phyloP scores from a whole-genome alignment of 495 filamentous ascomycete species.

The Neurospora sp. region DNA sequence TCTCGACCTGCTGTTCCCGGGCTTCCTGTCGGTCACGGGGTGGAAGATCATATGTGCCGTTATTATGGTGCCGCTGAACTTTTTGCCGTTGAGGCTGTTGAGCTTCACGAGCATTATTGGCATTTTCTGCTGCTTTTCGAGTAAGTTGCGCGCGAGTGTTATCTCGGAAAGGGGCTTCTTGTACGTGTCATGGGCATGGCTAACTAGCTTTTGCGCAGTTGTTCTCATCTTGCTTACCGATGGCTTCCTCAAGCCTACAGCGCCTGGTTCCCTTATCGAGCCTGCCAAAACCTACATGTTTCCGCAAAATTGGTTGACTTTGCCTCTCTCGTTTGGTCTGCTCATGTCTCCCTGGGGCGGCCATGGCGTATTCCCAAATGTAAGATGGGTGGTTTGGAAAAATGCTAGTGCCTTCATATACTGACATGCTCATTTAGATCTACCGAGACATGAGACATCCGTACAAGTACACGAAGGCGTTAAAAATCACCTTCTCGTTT shows the following conservation, averaged over 20 bases:
- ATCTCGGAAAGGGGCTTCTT: not conserved
- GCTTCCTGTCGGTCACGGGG: conserved; percentile 49
- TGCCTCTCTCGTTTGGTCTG: conserved; percentile 90
- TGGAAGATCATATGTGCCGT: conserved; percentile 87
- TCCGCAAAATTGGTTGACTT: conserved; percentile 74
- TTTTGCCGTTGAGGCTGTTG: conserved; percentile 72
- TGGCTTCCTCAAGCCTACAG: conserved; percentile 69
- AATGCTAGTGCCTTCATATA: not conserved
- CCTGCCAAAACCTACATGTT: conserved; percentile 75
- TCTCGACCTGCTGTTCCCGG: conserved; percentile 68
- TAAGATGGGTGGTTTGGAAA: conserved; percentile 11
- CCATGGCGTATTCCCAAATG: conserved; percentile 87
- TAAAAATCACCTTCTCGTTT: conserved; percentile 80
- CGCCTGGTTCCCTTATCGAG: conserved; percentile 73
- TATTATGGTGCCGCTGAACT: conserved; percentile 73
- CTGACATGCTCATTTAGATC: conserved; percentile 40
- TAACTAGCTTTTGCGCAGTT: conserved; percentile 42
- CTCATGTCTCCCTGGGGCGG: conserved; percentile 97
- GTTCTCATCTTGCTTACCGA: conserved; percentile 71
- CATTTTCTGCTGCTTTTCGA: conserved; percentile 77
- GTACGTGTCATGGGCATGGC: not conserved
- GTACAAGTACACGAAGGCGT: conserved; percentile 64
- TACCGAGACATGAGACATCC: conserved; percentile 97
- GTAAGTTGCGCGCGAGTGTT: conserved; percentile 39
- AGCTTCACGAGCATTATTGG: conserved; percentile 88